Base-by-base conservation (phyloP, 345 rosid genomes). In the Moringa oleifera region DNA sequence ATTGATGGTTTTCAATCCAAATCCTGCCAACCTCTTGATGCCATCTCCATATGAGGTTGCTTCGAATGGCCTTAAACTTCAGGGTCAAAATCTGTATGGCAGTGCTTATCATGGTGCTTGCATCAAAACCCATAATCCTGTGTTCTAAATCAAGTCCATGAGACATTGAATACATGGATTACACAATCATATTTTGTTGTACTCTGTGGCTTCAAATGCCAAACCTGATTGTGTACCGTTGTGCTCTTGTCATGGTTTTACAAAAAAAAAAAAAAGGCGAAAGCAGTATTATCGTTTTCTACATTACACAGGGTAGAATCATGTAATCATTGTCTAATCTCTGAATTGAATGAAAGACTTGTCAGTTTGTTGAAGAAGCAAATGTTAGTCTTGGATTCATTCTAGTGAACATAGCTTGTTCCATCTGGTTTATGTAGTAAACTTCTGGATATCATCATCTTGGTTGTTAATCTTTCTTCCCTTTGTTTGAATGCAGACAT, bases 31-130 rank as follows among this genome's bases (percentile, higher is more conserved):
- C 74, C 57, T 53, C 61, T 68, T 71, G 25, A n/a, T 56, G 55
- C 55, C 83, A 24, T 73, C 79, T 20, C 69, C 71, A 0, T 69
- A 54, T 55, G 69, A 64, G 41, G 41, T 69, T 56, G 75, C 75
- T 64, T 69, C 80, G 4, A 25, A 45, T 50, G 75, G 73, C 25
- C 56, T 70, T 7, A 77, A 53, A 61, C 62, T 73, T 64, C 77
- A 60, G 46, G 78, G 55, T 8, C 73, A 71, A 53, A 67, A 78
- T 57, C 63, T 71, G 18, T 72, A 71, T 59, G 76, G 60, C 2
- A 64, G 54, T 52, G 74, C 71, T 65, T 67, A 36, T 59, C 72
- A 63, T 9, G 70, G 71, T 21, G 71, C 66, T 59, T 64, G 36
- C 23, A 28, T 78, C 55, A 60, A 63, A 23, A 69, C 68, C 55